Percentiles rank a stretch among this genome's conserved stretches.
phyloP scores from a whole-genome alignment of 441 rosid genomes.

The Adansonia gregorii region DNA sequence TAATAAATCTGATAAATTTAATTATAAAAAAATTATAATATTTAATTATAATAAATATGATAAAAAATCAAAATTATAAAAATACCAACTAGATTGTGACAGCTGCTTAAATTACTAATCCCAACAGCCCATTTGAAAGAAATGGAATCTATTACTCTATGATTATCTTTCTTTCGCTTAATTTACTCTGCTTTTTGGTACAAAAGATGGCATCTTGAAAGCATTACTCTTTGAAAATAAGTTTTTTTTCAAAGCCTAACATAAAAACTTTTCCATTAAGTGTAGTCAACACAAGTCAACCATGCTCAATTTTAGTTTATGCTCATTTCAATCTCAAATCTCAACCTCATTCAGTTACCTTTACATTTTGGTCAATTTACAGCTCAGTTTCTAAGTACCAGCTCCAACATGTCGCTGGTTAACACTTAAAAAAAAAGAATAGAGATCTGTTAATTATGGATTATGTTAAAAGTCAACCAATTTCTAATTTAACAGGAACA shows the following conservation, averaged over 20 bases:
- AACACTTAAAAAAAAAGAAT: background rate
- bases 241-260: background rate
- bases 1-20: no score
- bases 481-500: background rate
- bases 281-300: background rate
- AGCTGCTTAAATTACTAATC: no score
- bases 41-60: no score
- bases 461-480: background rate
- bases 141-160: background rate
- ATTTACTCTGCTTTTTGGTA: background rate
- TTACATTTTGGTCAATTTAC: background rate
- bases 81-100: no score
- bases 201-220: background rate
- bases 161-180: background rate
- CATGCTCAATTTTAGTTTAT: background rate
- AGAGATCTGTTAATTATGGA: background rate
- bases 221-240: background rate
- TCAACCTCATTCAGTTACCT: background rate
- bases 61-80: no score
- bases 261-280: background rate
- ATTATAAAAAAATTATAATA: no score
- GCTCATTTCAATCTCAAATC: background rate
- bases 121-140: background rate
- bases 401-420: background rate
- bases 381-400: background rate